Evolutionary conservation across 2,329 filamentous ascomycete species (phyloP).

Genomic region (Chrysoporthe deuterocubensis): DNA sequence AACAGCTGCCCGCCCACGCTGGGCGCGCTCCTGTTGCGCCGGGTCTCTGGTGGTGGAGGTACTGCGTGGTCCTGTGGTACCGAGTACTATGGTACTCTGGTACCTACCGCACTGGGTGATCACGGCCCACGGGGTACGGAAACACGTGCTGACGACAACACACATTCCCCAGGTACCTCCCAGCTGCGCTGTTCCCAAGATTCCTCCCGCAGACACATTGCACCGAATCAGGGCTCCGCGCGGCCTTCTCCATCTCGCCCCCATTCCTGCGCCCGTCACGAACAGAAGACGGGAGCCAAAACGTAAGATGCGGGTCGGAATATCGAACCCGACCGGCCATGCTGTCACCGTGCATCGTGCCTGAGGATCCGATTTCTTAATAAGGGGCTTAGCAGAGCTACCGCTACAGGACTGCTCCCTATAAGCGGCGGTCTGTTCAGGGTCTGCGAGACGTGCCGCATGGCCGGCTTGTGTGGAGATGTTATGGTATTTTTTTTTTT

Average conservation of each 20-base stretch:
- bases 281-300: not conserved
- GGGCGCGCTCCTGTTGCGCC: not conserved
- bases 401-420: not conserved
- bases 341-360: not conserved
- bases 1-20: not conserved
- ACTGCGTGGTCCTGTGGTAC: not conserved
- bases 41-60: not conserved
- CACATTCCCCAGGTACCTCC: not conserved
- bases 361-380: not conserved
- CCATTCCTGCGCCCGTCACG: not conserved
- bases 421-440: not conserved
- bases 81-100: not conserved
- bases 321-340: not conserved
- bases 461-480: no score
- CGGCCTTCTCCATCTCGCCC: not conserved
- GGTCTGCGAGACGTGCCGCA: no score
- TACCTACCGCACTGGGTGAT: not conserved
- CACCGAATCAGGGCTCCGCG: not conserved
- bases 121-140: not conserved
- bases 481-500: no score
- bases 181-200: not conserved
- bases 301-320: slow-evolving; percentile 14
- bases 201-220: not conserved
- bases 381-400: no score
- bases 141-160: not conserved